Evolutionary conservation across 129 eudicot species (phyloP).

Genomic region (Sambucus nigra): DNA sequence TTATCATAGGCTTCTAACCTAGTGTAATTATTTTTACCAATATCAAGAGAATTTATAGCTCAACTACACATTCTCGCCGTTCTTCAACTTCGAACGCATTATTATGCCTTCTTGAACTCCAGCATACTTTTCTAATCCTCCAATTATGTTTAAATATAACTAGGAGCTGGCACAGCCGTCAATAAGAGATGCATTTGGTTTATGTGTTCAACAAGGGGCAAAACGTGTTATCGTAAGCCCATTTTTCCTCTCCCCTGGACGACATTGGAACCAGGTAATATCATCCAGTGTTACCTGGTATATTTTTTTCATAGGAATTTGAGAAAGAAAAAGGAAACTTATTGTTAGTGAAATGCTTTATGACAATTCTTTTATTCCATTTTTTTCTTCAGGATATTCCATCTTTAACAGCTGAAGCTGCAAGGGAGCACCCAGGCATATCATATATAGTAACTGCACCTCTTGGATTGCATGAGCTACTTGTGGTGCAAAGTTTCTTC

Average conservation of each 20-base stretch:
- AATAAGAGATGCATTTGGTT: constrained; percentile 63
- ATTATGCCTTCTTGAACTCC: not conserved
- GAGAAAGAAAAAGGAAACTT: not conserved
- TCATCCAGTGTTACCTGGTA: not conserved
- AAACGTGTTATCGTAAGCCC: constrained; percentile 84
- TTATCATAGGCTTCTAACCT: too few relatives aligned
- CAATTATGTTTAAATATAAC: not conserved
- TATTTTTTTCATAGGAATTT: too few relatives aligned
- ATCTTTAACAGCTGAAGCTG: constrained; percentile 86
- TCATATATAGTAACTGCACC: constrained; percentile 79
- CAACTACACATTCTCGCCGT: too few relatives aligned
- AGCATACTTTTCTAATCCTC: constrained; percentile 5
- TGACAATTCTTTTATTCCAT: not conserved
- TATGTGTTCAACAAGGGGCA: constrained; percentile 81
- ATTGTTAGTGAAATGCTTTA: not conserved
- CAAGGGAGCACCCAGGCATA: constrained; percentile 72
- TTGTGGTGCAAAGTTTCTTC: constrained; percentile 45
- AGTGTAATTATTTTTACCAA: too few relatives aligned
- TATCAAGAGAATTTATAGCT: too few relatives aligned
- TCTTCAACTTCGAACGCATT: not conserved
- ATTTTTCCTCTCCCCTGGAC: constrained; percentile 87
- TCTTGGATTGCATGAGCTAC: constrained; percentile 75
- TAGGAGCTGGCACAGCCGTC: constrained; percentile 93
- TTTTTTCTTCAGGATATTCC: constrained; percentile 80
- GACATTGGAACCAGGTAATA: constrained; percentile 93